Percentiles rank a stretch among this genome's conserved stretches.
Conservation (phyloP, 257 asterid species). For the Vinca minor region DNA sequence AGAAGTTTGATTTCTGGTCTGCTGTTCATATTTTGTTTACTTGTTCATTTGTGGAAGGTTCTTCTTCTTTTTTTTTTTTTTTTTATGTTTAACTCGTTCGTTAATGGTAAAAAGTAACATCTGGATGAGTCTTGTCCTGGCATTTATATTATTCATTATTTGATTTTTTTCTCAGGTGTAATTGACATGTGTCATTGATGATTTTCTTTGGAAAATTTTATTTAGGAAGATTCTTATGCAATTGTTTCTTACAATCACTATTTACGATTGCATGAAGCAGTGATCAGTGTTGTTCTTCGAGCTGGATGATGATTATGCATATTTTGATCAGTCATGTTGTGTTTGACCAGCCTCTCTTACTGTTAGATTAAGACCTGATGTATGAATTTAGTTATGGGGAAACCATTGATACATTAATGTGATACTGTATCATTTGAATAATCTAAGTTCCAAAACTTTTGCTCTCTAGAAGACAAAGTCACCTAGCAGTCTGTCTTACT, state of each 20-base stretch:
- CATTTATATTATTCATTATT: background rate
- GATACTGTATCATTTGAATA: background rate
- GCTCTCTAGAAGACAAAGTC: background rate
- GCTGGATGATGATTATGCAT: background rate
- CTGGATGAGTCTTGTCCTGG: background rate
- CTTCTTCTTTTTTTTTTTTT: constrained; percentile 1
- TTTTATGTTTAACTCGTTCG: background rate
- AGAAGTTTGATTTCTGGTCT: constrained; percentile 3
- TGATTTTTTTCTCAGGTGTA: background rate
- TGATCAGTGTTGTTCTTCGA: background rate
- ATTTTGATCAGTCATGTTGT: background rate
- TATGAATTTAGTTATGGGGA: no score
- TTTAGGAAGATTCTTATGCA: background rate
- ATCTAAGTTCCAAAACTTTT: background rate
- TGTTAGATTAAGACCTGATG: background rate
- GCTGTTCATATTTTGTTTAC: constrained; percentile 10
- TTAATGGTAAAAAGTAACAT: background rate
- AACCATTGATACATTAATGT: background rate
- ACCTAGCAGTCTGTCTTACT: no score
- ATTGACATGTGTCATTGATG: background rate
- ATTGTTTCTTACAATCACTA: background rate
- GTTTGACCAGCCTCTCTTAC: background rate
- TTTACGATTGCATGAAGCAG: background rate
- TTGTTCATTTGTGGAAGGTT: background rate
- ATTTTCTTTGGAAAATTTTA: background rate